Evolutionary conservation across 2,329 filamentous ascomycete genomes (phyloP), one percentile per base, ranked within the genome.

Genomic region (Alternaria brassicicola): DNA sequence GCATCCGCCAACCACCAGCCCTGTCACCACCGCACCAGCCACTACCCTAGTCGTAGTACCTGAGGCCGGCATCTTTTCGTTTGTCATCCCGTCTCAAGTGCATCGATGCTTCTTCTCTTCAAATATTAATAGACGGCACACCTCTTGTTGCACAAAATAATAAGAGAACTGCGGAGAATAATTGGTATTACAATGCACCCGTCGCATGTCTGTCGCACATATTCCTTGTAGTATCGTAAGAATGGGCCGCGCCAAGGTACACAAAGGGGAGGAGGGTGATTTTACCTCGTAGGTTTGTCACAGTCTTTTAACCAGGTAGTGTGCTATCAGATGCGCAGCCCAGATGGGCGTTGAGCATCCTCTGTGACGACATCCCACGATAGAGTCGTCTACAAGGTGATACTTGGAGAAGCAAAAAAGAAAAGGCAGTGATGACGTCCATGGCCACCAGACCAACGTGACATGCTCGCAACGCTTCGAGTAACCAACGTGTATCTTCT

Each of bases 1-100:
- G 43, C 23, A 33, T 15, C 52, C 21, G 39, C 56, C 55, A 56
- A 43, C 43, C 31, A 52, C 45, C 48, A 28, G 26, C 28, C 41
- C 25, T 39, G 48, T 48, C 57, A 58, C 36, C n/a, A 17, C 25
- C 15, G 8, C 45, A 56, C 57, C 41, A 53, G 38, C 52, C 42
- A 48, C 45, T 42, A 25, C 33, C 7, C 33, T 19, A 36, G 15
- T n/a, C n/a, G n/a, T 35, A 13, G 31, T 35, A 36, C 35, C 35
- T 36, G 35, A 38, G 17, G 35, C 17, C 21, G 35, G 35, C n/a
- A 38, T 6, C 35, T 2, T 1, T 10, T 23, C 41, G n/a, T 19
- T 19, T n/a, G n/a, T n/a, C n/a, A n/a, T n/a, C n/a, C n/a, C n/a
- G n/a, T n/a, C n/a, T n/a, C n/a, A n/a, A n/a, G 33, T 3, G 1